Conservation (phyloP, 2,329 filamentous ascomycete genomes). For the Stagonosporopsis cucurbitacearum region DNA sequence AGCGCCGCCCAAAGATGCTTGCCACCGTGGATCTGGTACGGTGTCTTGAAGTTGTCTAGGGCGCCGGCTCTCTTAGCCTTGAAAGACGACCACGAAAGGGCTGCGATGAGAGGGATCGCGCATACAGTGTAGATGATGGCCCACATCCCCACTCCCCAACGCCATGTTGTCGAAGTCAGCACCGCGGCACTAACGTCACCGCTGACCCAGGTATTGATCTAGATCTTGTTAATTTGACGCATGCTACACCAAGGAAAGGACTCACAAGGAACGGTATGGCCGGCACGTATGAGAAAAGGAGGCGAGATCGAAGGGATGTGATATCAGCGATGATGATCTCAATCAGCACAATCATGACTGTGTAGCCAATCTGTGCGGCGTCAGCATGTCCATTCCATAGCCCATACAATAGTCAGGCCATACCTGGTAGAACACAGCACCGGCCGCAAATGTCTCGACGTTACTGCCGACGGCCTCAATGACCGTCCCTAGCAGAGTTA, state of each 20-base stretch:
- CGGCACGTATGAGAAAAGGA: constrained; percentile 17
- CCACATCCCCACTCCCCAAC: constrained; percentile 69
- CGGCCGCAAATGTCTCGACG: constrained; percentile 62
- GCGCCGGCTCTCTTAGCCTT: constrained; percentile 61
- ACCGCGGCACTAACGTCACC: constrained; percentile 63
- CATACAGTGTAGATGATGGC: constrained; percentile 63
- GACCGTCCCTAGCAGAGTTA: constrained; percentile 49
- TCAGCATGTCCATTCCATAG: neutral
- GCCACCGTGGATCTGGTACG: constrained; percentile 52
- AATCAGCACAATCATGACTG: constrained; percentile 65
- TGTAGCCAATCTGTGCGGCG: constrained; percentile 60
- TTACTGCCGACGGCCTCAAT: constrained; percentile 60
- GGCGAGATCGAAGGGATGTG: constrained; percentile 67
- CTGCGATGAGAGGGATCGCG: constrained; percentile 61
- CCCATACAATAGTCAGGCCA: neutral
- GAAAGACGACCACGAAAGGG: constrained; percentile 58
- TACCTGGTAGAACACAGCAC: constrained; percentile 34
- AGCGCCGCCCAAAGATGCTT: constrained; percentile 52
- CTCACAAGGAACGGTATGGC: constrained; percentile 16
- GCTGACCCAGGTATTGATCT: constrained; percentile 67
- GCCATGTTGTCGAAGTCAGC: constrained; percentile 60
- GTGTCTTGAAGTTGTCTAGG: constrained; percentile 54
- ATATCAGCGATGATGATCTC: constrained; percentile 70
- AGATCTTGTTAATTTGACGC: neutral
- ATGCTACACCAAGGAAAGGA: neutral